Base-by-base conservation (phyloP, 331 rosid species). In the Quercus phellos region DNA sequence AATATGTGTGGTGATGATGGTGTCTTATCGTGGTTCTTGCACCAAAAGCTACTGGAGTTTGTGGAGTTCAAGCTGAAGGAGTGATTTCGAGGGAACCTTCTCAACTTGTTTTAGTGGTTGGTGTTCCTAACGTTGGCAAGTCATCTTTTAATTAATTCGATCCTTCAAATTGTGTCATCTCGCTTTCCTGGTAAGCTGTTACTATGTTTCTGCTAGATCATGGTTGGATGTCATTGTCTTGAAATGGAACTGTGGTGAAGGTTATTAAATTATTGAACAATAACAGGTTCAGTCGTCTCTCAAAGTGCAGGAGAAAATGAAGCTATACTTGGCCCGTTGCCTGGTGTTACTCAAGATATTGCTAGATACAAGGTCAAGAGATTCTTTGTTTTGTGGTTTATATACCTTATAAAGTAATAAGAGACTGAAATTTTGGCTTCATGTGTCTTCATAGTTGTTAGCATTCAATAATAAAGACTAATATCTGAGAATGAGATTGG, bases 91-190 rank as follows among this genome's bases (percentile, higher is more conserved):
- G 80, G 84, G 98, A 94, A 38, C 94, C 98, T 46, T 90, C 97
- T 26, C 89, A 90, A 30, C 97, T 94, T 80, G 97, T 94, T 66
- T 89, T 92, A 96, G 98, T 91, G 74, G 87, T 92, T 81, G 94
- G 94, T 51, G 98, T 90, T 86, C 98, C 98, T 4, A 94, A 94
- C 78, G 93, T 90, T 75, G 97, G 98, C 17, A 94, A 92, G 59
- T 94, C 96, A 8, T 92, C 93, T 70, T 70, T 80, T 94, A 61
- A 94, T 94, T 76, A 94, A 94, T 77, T 89, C 93, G 6, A 90
- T 94, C 79, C 94, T 90, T 88, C 98, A 85, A 74, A 88, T 94
- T 81, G 97, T 96, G 0, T 74, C 84, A 6, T 92, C 90, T 34
- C 82, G 87, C 9, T 94, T 92, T 76, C 91, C 96, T 11, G 90